Percentiles rank a stretch among this genome's conserved stretches.
Evolutionary conservation across 2,329 filamentous ascomycete species (phyloP).

Genomic region (Botrytis sinoallii): DNA sequence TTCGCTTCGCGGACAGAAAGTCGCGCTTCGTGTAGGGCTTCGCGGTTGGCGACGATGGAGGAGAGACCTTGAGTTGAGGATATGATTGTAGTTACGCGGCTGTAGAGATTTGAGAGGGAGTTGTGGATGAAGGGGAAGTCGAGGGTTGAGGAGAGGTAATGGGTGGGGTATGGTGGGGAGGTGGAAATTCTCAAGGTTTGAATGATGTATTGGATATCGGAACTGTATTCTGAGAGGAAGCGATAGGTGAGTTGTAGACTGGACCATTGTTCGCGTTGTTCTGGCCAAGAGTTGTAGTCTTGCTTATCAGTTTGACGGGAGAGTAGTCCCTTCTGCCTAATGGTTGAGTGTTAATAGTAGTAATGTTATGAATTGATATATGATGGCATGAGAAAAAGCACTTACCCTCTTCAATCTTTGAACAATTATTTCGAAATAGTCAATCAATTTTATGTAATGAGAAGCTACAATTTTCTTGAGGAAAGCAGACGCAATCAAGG

Average conservation of each 20-base stretch:
- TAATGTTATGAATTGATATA: no score
- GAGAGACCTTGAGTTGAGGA: constrained; percentile 1
- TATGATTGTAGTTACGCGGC: neutral
- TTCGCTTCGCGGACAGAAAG: neutral
- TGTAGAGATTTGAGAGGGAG: neutral
- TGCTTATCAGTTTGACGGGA: neutral
- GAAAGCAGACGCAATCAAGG: constrained; percentile 1
- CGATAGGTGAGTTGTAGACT: neutral
- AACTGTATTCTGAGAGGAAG: constrained; percentile 3
- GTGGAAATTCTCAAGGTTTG: neutral
- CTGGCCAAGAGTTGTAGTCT: neutral
- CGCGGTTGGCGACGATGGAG: constrained; percentile 1
- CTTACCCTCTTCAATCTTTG: neutral
- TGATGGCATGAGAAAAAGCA: neutral
- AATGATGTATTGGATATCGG: constrained; percentile 1
- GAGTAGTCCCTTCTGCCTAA: neutral
- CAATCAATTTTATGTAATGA: constrained; percentile 21
- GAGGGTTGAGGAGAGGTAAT: neutral
- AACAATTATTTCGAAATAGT: constrained; percentile 11
- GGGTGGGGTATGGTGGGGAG: neutral
- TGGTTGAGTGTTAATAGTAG: neutral
- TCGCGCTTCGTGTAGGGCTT: neutral
- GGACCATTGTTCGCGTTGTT: constrained; percentile 3
- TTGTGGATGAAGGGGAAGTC: neutral
- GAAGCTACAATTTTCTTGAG: constrained; percentile 18